Percentiles rank a stretch among this genome's conserved stretches.
phyloP scores from a whole-genome alignment of 2,329 filamentous ascomycete species.

The Ophiostoma perfectum region DNA sequence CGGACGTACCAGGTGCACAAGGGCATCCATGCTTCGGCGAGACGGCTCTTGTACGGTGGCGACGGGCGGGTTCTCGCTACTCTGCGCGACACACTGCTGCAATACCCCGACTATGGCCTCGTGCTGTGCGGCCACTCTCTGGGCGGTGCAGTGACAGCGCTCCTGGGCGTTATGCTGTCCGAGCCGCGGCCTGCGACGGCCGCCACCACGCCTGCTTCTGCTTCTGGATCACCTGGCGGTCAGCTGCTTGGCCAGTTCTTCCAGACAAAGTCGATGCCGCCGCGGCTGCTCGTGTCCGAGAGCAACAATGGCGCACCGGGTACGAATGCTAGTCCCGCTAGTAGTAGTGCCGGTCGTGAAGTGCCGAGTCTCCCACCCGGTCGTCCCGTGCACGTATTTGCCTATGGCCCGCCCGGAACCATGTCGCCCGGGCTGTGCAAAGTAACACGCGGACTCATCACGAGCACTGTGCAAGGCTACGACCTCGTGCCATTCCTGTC shows the following conservation, averaged over 20 bases:
- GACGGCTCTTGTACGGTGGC: slow-evolving; percentile 60
- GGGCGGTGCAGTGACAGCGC: slow-evolving; percentile 62
- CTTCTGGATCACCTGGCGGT: neutral
- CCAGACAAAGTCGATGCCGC: slow-evolving; percentile 52
- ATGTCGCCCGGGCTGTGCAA: slow-evolving; percentile 65
- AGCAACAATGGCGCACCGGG: neutral
- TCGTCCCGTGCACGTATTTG: slow-evolving; percentile 71
- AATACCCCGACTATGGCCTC: slow-evolving; percentile 64
- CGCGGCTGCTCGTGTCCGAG: slow-evolving; percentile 35
- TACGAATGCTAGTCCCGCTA: neutral
- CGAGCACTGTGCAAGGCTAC: slow-evolving; percentile 65
- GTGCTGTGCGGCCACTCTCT: slow-evolving; percentile 65
- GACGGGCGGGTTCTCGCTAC: slow-evolving; percentile 63
- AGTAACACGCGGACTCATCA: slow-evolving; percentile 68
- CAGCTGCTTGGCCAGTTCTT: slow-evolving; percentile 27
- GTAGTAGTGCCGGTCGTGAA: neutral
- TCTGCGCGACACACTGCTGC: slow-evolving; percentile 58
- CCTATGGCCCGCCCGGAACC: slow-evolving; percentile 68
- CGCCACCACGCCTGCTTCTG: slow-evolving; percentile 35
- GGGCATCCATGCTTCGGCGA: slow-evolving; percentile 66
- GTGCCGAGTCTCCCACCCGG: slow-evolving; percentile 53
- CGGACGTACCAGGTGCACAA: slow-evolving; percentile 66
- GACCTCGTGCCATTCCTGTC: slow-evolving; percentile 71
- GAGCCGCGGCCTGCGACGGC: slow-evolving; percentile 42
- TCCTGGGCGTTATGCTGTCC: slow-evolving; percentile 66